Percentiles rank a stretch among this genome's conserved stretches.
These are phyloP conservation scores for Saprolegnia diclina DNA, from an alignment of 352 stramenopile genomes.

Conservation along the genomic window DNA sequence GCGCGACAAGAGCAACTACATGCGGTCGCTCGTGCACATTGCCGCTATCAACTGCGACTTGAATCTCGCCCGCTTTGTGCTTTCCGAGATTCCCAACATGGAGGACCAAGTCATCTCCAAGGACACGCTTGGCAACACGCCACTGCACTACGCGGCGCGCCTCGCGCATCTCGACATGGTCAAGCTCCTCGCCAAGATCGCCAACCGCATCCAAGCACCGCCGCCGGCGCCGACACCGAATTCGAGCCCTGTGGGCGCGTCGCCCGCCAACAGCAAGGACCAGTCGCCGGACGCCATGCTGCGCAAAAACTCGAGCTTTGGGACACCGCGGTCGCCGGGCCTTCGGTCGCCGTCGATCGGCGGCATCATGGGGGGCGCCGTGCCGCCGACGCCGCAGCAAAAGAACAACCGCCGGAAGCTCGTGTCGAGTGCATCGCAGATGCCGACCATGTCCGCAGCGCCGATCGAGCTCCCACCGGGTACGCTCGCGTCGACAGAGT, in stretches of 20 bases:
- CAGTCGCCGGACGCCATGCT: conserved; percentile 59
- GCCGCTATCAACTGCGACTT: conserved; percentile 81
- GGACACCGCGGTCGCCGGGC: conserved; percentile 26
- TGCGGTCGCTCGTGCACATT: conserved; percentile 87
- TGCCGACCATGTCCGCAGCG: conserved; percentile 21
- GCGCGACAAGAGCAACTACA: conserved; percentile 63
- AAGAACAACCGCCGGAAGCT: conserved; percentile 29
- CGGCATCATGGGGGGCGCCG: not conserved
- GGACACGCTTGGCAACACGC: conserved; percentile 69
- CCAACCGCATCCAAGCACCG: conserved; percentile 55
- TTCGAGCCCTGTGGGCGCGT: conserved; percentile 32
- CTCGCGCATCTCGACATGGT: conserved; percentile 82
- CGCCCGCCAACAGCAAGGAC: conserved; percentile 17
- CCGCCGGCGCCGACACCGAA: conserved; percentile 29
- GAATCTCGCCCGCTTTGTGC: conserved; percentile 74
- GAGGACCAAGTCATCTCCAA: conserved; percentile 82
- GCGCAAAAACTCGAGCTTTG: conserved; percentile 32
- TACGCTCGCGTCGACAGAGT: not conserved
- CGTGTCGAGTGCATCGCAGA: conserved; percentile 25
- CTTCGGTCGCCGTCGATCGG: conserved; percentile 49
- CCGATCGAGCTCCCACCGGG: conserved; percentile 39
- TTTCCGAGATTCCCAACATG: conserved; percentile 73
- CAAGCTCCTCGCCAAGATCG: conserved; percentile 74
- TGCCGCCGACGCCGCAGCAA: not conserved
- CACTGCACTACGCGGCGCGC: conserved; percentile 74